Evolutionary conservation across 805 yeast species (phyloP), one percentile per base, ranked within the genome.

Genomic region (Zygosaccharomyces rouxii): DNA sequence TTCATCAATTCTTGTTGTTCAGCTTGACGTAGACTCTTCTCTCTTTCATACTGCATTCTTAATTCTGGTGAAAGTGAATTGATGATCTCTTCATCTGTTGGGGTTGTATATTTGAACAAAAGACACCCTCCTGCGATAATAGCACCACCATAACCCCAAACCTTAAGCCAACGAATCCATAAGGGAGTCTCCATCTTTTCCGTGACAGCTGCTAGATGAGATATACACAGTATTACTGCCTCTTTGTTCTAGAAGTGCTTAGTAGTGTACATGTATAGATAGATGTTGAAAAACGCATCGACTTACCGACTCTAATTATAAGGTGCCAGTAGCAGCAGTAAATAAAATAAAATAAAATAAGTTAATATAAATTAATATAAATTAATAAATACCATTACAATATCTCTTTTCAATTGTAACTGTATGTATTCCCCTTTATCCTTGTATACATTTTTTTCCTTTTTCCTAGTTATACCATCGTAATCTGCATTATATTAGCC

Each of bases 11-110:
- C 84, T 54, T 76, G 75, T 60, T 86, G 92, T 63, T 86, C 95
- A 49, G 74, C 71, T 56, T 77, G 77, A 62, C 92, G 77, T 23
- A 84, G 64, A 7, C 71, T 80, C 55, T 72, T 75, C 58, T 84
- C 83, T 46, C 74, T 70, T 56, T 84, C 89, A 64, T 86, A 88
- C 51, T 86, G 84, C 18, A 81, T 81, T 54, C 88, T 74, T 38
- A 89, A 71, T 62, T 90, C 96, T 1, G 98, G 97, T 5, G 95
- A 85, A 55, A 89, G 74, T 44, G 76, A 68, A 0, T 82, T 79
- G 35, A 89, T 75, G 41, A 90, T 67, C 60, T 90, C 78, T 57
- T 89, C 96, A 55, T 87, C 95, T 1, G 90, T 78, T 2, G 98
- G 98, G 0, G 89, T 83, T 0, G 90, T 80, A 65, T 79, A 86